Conservation (phyloP, 177 flowering plant genomes). For the Telopea speciosissima region DNA sequence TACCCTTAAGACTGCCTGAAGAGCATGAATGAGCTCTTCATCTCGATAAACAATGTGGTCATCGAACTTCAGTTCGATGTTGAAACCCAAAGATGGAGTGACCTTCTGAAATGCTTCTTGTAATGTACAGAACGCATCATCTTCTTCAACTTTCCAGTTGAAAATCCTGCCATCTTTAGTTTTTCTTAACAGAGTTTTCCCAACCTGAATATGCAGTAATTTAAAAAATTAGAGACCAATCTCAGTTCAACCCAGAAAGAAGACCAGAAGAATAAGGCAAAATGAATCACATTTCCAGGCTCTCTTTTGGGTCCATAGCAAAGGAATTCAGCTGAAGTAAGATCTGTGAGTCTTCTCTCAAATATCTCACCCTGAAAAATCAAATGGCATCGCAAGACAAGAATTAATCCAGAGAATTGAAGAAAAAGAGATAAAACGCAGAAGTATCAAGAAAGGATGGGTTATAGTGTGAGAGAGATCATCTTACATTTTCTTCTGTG, state of each 20-base stretch:
- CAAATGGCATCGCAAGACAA: too few species aligned
- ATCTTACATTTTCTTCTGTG: conserved; percentile 57
- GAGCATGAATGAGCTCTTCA: conserved; percentile 38
- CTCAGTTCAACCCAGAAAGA: neutral
- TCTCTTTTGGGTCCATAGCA: conserved; percentile 72
- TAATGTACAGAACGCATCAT: conserved; percentile 66
- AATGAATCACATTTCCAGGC: conserved; percentile 19
- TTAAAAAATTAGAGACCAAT: neutral
- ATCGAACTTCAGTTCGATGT: conserved; percentile 85
- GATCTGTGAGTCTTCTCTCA: conserved; percentile 73
- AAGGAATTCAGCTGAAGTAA: conserved; percentile 53
- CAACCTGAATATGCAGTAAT: conserved; percentile 16
- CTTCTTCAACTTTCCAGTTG: conserved; percentile 69
- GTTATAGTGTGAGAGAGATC: too few species aligned
- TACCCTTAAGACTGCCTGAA: conserved; percentile 54
- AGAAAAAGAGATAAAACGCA: neutral
- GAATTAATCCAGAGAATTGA: neutral
- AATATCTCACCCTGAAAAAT: conserved; percentile 49
- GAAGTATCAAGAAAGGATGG: too few species aligned
- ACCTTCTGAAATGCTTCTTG: conserved; percentile 77
- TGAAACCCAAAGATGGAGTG: conserved; percentile 66
- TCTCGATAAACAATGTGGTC: conserved; percentile 56
- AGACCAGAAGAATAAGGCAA: neutral
- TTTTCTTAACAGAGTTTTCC: conserved; percentile 66
- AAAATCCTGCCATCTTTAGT: conserved; percentile 58